Base-by-base conservation (phyloP, 2,329 filamentous ascomycete species). In the Pezizomycotina sp. region DNA sequence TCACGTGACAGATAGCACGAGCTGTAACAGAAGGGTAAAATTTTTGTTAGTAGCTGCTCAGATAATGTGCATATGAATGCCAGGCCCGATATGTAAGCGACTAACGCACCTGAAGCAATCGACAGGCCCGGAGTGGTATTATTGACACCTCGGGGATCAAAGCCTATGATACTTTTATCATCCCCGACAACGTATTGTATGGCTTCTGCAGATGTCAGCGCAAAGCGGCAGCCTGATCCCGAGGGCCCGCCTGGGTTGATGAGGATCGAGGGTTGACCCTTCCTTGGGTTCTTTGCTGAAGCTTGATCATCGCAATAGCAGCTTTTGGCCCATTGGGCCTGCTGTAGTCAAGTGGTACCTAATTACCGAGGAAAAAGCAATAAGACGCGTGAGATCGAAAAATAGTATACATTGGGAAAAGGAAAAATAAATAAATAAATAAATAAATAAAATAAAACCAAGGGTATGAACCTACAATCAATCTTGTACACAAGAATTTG, bases 81-180 rank as follows among this genome's bases (percentile, higher is more conserved):
- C n/a, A n/a, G n/a, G n/a, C n/a, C n/a, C n/a, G n/a, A n/a, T n/a
- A n/a, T n/a, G n/a, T n/a, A n/a, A n/a, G n/a, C n/a, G n/a, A n/a
- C n/a, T n/a, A n/a, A n/a, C n/a, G n/a, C n/a, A n/a, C n/a, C n/a
- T n/a, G n/a, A n/a, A n/a, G n/a, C n/a, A n/a, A n/a, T n/a, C n/a
- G 61, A 51, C 2, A 62, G 48, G 3, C 58, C 49, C 0, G 65
- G 65, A 5, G 57, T 57, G 1, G 63, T 61, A 1, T 54, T 49
- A 45, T 67, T 67, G 34, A 68, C 62, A 2, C 65, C 65, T 3
- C 65, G 59, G n/a, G 65, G 65, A 33, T 69, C 65, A 59, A 62
- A 68, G n/a, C 63, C 62, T 9, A 69, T 49, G 4, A 67, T 59
- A 39, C 67, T 63, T 14, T 59, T 63, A 14, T 53, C 48, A 14